Conservation (phyloP, 2,329 filamentous ascomycete genomes). For the Aspergillus sp. region DNA sequence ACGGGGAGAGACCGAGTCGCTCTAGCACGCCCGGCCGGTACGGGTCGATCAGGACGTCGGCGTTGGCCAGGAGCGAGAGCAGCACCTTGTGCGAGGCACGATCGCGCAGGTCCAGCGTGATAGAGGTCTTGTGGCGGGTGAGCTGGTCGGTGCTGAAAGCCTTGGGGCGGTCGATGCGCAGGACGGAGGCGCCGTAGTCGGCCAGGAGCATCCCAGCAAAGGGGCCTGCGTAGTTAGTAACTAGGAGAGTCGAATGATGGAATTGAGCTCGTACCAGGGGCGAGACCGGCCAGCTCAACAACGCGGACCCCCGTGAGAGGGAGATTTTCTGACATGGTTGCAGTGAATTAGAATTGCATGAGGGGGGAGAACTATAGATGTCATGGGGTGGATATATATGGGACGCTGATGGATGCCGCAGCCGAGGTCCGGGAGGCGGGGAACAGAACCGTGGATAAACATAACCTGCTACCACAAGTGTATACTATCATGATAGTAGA, state of each 20-base stretch:
- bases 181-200: conserved; percentile 82
- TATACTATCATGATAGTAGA: too few relatives aligned
- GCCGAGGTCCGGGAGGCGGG: conserved; percentile 26
- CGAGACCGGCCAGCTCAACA: conserved; percentile 64
- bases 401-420: conserved; percentile 7
- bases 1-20: conserved; percentile 72
- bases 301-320: conserved; percentile 61
- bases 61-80: conserved; percentile 58
- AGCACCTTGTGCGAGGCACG: conserved; percentile 63
- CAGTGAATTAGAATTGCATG: too few relatives aligned
- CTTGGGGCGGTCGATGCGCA: conserved; percentile 72
- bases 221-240: conserved; percentile 56
- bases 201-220: conserved; percentile 86
- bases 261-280: conserved; percentile 53
- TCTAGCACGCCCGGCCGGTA: conserved; percentile 91
- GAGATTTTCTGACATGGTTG: conserved; percentile 43
- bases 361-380: not conserved
- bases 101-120: conserved; percentile 76
- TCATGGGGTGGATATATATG: not conserved
- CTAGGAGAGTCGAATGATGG: conserved; percentile 4
- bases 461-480: too few relatives aligned
- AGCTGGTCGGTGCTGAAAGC: conserved; percentile 66
- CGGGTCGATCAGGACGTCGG: conserved; percentile 87
- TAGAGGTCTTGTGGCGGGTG: conserved; percentile 75
- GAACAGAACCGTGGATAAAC: conserved; percentile 3